Percentiles rank a stretch among this genome's conserved stretches.
These are phyloP conservation scores for Ceratocystis cubensis DNA, from an alignment of 2,329 filamentous ascomycete genomes.

Conservation along the genomic window DNA sequence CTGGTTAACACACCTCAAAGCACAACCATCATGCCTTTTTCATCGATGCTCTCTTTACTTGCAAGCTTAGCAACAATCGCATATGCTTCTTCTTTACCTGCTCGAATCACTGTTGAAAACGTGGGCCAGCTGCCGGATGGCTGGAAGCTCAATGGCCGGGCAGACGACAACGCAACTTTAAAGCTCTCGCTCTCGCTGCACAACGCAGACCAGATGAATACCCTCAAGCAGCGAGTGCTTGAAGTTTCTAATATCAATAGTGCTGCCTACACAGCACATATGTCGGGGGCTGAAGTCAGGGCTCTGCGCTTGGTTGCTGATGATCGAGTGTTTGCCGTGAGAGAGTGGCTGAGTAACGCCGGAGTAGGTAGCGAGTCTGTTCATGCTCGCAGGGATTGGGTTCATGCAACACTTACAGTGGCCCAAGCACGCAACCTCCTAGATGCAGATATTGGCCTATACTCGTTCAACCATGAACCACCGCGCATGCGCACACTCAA, in stretches of 20 bases:
- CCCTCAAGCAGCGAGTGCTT: slow-evolving; percentile 18
- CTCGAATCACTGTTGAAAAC: slow-evolving; percentile 18
- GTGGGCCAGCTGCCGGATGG: slow-evolving; percentile 19
- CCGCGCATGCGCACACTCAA: slow-evolving; percentile 34
- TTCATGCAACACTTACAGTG: slow-evolving; percentile 34
- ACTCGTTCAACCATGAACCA: slow-evolving; percentile 30
- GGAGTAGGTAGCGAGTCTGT: slow-evolving; percentile 27
- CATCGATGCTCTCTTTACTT: slow-evolving; percentile 17
- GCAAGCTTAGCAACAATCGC: slow-evolving; percentile 8
- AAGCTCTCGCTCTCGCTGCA: slow-evolving; percentile 21
- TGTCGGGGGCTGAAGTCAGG: slow-evolving; percentile 30
- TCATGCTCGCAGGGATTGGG: slow-evolving; percentile 30
- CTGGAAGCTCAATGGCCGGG: slow-evolving; percentile 17
- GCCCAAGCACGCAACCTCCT: slow-evolving; percentile 32
- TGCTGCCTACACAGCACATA: slow-evolving; percentile 33
- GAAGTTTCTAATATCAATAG: slow-evolving; percentile 35
- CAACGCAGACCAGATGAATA: slow-evolving; percentile 19
- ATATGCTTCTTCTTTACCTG: slow-evolving; percentile 13
- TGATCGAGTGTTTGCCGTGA: slow-evolving; percentile 29
- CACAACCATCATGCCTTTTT: slow-evolving; percentile 14
- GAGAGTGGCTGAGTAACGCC: slow-evolving; percentile 32
- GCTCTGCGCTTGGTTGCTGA: slow-evolving; percentile 29
- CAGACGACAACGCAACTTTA: slow-evolving; percentile 11
- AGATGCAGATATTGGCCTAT: slow-evolving; percentile 30
- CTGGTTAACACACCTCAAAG: not conserved